Percentiles rank a stretch among this genome's conserved stretches.
Evolutionary conservation across 2,329 filamentous ascomycete genomes (phyloP).

Genomic region (Magnaporthiopsis poae): DNA sequence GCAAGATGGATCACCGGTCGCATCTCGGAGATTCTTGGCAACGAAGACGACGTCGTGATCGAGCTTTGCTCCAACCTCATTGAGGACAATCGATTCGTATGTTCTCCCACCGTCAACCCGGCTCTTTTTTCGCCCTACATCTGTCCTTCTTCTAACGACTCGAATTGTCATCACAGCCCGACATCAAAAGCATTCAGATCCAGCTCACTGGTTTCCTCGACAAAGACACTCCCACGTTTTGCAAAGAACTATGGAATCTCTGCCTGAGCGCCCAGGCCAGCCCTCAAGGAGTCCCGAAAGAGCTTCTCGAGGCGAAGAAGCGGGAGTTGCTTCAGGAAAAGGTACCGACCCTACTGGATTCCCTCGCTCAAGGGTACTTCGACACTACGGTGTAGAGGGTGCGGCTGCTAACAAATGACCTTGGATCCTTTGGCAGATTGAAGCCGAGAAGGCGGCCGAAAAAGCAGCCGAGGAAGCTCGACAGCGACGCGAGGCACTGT

Average conservation of each 20-base stretch:
- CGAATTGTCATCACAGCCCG: slow-evolving; percentile 50
- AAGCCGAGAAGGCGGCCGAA: slow-evolving; percentile 73
- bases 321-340: slow-evolving; percentile 88
- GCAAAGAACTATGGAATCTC: slow-evolving; percentile 86
- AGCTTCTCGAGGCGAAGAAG: slow-evolving; percentile 93
- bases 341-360: slow-evolving; percentile 39
- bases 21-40: slow-evolving; percentile 79
- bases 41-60: slow-evolving; percentile 90
- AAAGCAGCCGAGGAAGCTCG: slow-evolving; percentile 41
- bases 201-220: slow-evolving; percentile 91
- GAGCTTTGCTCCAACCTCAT: slow-evolving; percentile 65
- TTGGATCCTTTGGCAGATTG: slow-evolving; percentile 44
- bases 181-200: slow-evolving; percentile 91
- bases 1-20: slow-evolving; percentile 83
- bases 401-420: not conserved
- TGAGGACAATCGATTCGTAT: slow-evolving; percentile 67
- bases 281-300: slow-evolving; percentile 84
- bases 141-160: slow-evolving; percentile 1
- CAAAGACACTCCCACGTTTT: slow-evolving; percentile 79
- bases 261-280: slow-evolving; percentile 82
- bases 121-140: slow-evolving; percentile 13
- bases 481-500: slow-evolving; percentile 59
- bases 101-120: slow-evolving; percentile 24
- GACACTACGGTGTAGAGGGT: not conserved
- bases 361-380: not conserved